Evolutionary conservation across 345 rosid genomes (phyloP), one percentile per base, ranked within the genome.

Genomic region (Salix dunnii): DNA sequence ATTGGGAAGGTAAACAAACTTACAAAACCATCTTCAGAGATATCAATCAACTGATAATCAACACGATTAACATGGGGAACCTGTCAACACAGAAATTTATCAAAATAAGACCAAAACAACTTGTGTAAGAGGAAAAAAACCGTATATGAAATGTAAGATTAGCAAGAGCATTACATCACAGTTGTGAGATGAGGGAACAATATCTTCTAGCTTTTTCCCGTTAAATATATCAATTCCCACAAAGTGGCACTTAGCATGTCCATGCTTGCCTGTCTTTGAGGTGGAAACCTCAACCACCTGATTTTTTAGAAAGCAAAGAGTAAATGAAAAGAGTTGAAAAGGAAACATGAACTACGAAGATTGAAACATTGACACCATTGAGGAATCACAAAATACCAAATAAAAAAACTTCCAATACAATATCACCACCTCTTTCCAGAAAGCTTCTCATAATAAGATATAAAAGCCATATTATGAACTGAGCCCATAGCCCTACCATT

Each of bases 11-110:
- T n/a, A 17, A 67, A 30, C 12, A 28, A 67, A 78, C 96, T 86
- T 85, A 91, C 95, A 85, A 91, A 91, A n/a, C 95, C 95, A 83
- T 91, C 95, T 77, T 89, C 91, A 78, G 92, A 86, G 70, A 90
- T 90, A 78, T 89, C 94, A 77, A 90, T 89, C 76, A 89, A 85
- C 86, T 91, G 92, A 82, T 87, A 91, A 77, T 91, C 93, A 70
- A 87, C 84, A 71, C 94, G 92, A 73, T 82, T 88, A 68, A 91
- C 91, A 79, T 88, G 91, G 18, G 92, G 94, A 83, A 84, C 91
- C 95, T 91, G 87, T 35, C n/a, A 36, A 70, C 66, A 18, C 11
- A 71, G 61, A 67, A 62, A 60, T 38, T 12, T 61, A 72, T 36
- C 35, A 68, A 72, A 46, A 63, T 23, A 2, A 40, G n/a, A 69